Conservation (phyloP, 352 stramenopile species). For the Phytophthora meadii region DNA sequence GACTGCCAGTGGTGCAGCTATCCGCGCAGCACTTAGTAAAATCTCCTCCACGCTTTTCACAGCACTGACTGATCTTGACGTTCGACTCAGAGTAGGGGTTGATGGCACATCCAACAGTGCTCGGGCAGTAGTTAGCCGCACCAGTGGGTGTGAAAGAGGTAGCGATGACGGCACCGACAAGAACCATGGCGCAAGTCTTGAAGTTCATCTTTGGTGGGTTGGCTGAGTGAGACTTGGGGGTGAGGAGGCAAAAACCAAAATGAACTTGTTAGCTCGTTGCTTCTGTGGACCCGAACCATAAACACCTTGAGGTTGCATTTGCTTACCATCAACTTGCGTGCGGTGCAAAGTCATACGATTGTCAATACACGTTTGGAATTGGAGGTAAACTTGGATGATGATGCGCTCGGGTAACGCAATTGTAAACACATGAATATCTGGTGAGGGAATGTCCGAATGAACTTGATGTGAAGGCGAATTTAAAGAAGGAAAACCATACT, state of each 20-base stretch:
- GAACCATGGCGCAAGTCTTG: neutral
- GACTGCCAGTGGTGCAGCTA: neutral
- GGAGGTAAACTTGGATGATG: too few relatives aligned
- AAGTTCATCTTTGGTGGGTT: neutral
- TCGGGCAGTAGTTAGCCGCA: neutral
- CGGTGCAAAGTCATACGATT: too few relatives aligned
- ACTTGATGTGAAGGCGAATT: too few relatives aligned
- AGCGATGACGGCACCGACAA: neutral
- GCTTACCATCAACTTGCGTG: too few relatives aligned
- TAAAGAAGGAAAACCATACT: too few relatives aligned
- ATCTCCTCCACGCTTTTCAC: neutral
- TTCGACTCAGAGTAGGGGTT: neutral
- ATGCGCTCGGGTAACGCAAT: too few relatives aligned
- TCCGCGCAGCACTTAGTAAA: neutral
- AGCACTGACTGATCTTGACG: neutral
- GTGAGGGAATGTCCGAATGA: too few relatives aligned
- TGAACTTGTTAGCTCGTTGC: neutral
- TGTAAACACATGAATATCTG: too few relatives aligned
- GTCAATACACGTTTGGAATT: too few relatives aligned
- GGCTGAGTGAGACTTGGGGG: neutral
- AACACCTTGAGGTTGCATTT: too few relatives aligned
- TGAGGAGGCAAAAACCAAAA: neutral
- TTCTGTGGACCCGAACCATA: too few relatives aligned
- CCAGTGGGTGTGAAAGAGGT: neutral
- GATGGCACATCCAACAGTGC: neutral